Evolutionary conservation across 805 yeast species (phyloP).

Genomic region (Wickerhamomyces rabaulensis): DNA sequence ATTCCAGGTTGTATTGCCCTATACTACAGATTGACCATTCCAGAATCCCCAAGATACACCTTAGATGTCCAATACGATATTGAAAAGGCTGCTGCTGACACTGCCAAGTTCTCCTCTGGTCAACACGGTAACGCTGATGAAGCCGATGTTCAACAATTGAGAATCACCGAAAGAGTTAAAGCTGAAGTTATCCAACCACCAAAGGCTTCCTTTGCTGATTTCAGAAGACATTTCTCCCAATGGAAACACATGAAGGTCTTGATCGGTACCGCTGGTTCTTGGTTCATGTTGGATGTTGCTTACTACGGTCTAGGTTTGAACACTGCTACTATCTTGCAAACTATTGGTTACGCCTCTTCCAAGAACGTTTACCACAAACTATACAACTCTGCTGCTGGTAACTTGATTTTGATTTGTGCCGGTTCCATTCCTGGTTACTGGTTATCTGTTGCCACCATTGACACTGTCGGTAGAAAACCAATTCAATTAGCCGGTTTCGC

Average conservation of each 20-base stretch:
- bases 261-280: slow-evolving; percentile 84
- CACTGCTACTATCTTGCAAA: slow-evolving; percentile 69
- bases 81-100: slow-evolving; percentile 51
- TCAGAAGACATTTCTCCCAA: slow-evolving; percentile 66
- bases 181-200: slow-evolving; percentile 58
- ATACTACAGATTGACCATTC: slow-evolving; percentile 89
- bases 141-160: slow-evolving; percentile 39
- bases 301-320: slow-evolving; percentile 85
- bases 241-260: slow-evolving; percentile 83
- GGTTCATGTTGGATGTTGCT: slow-evolving; percentile 90
- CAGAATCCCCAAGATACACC: slow-evolving; percentile 90
- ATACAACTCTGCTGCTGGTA: slow-evolving; percentile 84
- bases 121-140: slow-evolving; percentile 43
- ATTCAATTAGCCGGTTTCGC: slow-evolving; percentile 74
- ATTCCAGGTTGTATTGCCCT: slow-evolving; percentile 82
- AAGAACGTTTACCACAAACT: slow-evolving; percentile 64
- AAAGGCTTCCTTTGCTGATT: slow-evolving; percentile 77
- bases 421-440: slow-evolving; percentile 95
- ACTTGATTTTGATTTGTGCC: slow-evolving; percentile 87
- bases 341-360: slow-evolving; percentile 79
- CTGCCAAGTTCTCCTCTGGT: slow-evolving; percentile 46
- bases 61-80: slow-evolving; percentile 66
- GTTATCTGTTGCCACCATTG: slow-evolving; percentile 76
- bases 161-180: slow-evolving; percentile 44
- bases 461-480: slow-evolving; percentile 79